Conservation (phyloP, 805 yeast genomes). For the Yarrowia osloensis region DNA sequence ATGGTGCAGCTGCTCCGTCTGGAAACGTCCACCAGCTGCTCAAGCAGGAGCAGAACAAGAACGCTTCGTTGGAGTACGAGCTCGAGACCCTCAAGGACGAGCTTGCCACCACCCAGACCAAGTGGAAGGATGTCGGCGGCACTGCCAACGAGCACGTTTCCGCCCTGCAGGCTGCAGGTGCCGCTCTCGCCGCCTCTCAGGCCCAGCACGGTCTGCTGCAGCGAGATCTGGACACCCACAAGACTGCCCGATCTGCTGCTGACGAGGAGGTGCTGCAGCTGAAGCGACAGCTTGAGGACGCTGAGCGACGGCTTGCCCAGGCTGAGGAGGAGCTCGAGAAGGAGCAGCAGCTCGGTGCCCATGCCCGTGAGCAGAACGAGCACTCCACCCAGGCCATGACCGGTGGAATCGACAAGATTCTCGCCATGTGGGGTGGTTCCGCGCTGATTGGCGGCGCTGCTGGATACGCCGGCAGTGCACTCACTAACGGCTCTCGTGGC, state of each 20-base stretch:
- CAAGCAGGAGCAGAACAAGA: slow-evolving; percentile 32
- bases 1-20: slow-evolving; percentile 2
- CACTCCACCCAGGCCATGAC: slow-evolving; percentile 36
- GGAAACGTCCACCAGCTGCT: not conserved
- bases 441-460: slow-evolving; percentile 31
- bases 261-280: slow-evolving; percentile 34
- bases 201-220: slow-evolving; percentile 32
- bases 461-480: slow-evolving; percentile 4
- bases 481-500: slow-evolving; percentile 25
- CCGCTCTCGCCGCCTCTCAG: slow-evolving; percentile 38
- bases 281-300: slow-evolving; percentile 32
- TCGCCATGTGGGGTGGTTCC: slow-evolving; percentile 37
- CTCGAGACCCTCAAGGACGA: slow-evolving; percentile 36
- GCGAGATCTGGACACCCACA: slow-evolving; percentile 34
- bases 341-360: slow-evolving; percentile 32
- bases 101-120: slow-evolving; percentile 33
- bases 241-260: slow-evolving; percentile 32
- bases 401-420: slow-evolving; percentile 36
- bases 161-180: slow-evolving; percentile 37
- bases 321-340: slow-evolving; percentile 35
- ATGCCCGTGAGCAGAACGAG: slow-evolving; percentile 34
- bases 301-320: slow-evolving; percentile 30
- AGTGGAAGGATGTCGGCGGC: slow-evolving; percentile 34
- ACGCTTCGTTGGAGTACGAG: slow-evolving; percentile 36
- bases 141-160: slow-evolving; percentile 36